A percentile compares a stretch with the other conserved stretches of the same genome.
These are phyloP conservation scores for Saitozyma sp. DNA, from an alignment of 768 basidiomycete genomes.

Conservation along the genomic window DNA sequence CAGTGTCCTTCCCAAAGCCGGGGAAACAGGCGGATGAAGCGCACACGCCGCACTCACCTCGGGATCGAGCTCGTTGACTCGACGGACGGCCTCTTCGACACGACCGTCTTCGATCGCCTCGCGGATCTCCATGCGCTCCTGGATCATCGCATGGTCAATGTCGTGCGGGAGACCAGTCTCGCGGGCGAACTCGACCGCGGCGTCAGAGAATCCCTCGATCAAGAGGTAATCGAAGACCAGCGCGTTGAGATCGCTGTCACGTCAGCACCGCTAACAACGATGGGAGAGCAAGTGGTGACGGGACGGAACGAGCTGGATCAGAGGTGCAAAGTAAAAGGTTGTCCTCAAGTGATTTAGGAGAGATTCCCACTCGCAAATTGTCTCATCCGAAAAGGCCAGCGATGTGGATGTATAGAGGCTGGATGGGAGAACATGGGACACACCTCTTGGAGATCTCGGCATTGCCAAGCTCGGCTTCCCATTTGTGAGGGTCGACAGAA, in stretches of 20 bases:
- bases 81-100: constrained; percentile 90
- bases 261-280: constrained; percentile 32
- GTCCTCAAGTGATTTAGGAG: constrained; percentile 72
- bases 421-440: constrained; percentile 54
- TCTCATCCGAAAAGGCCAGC: constrained; percentile 47
- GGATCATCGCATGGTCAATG: constrained; percentile 87
- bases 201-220: constrained; percentile 94
- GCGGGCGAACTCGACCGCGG: constrained; percentile 89
- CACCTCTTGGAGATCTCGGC: constrained; percentile 85
- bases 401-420: constrained; percentile 1
- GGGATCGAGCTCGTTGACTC: constrained; percentile 92
- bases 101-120: constrained; percentile 92
- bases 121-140: constrained; percentile 89
- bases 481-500: constrained; percentile 47
- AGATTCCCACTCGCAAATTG: constrained; percentile 97
- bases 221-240: constrained; percentile 97
- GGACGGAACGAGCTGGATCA: constrained; percentile 33
- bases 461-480: constrained; percentile 78
- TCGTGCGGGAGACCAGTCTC: constrained; percentile 73
- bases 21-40: not conserved
- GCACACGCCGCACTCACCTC: constrained; percentile 66
- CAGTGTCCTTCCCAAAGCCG: no score
- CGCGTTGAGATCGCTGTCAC: constrained; percentile 79
- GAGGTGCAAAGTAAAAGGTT: constrained; percentile 75
- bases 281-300: constrained; percentile 6